phyloP scores from a whole-genome alignment of 495 filamentous ascomycete genomes.

The Sabuloglossum arenarium region DNA sequence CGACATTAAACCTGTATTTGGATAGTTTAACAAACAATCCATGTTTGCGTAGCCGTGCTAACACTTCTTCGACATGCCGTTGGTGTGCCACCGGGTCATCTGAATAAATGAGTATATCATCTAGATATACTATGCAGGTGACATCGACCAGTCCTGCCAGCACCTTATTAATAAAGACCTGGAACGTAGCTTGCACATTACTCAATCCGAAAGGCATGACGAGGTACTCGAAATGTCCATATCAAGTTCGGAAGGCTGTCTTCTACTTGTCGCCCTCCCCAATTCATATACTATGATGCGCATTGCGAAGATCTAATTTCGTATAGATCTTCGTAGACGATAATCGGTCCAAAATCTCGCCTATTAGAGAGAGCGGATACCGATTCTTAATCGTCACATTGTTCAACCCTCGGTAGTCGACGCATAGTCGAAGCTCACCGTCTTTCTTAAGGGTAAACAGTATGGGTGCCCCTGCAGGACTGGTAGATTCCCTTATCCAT shows the following conservation, averaged over 20 bases:
- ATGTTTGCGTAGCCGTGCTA: background rate
- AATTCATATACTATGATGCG: conserved; percentile 6
- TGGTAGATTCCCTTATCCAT: background rate
- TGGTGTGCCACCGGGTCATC: background rate
- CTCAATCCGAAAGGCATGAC: conserved; percentile 10
- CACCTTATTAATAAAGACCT: conserved; percentile 8
- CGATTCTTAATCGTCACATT: background rate
- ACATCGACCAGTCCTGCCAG: background rate
- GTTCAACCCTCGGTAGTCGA: conserved; percentile 3
- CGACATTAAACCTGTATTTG: background rate
- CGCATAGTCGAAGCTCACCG: conserved; percentile 3
- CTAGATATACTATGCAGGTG: no score
- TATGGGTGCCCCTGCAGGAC: conserved; percentile 1
- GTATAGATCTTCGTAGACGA: background rate
- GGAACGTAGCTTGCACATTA: conserved; percentile 9
- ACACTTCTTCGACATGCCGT: background rate
- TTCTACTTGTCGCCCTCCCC: conserved; percentile 9
- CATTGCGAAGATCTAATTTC: conserved; percentile 3
- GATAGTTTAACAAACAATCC: no score
- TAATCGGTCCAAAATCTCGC: background rate
- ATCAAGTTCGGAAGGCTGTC: conserved; percentile 10
- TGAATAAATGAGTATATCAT: background rate
- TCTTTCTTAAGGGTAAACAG: conserved; percentile 7
- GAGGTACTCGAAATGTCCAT: conserved; percentile 7
- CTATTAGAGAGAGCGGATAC: background rate